Evolutionary conservation across 2,329 filamentous ascomycete species (phyloP), one percentile per base, ranked within the genome.

Genomic region (Metarhizium sp.): DNA sequence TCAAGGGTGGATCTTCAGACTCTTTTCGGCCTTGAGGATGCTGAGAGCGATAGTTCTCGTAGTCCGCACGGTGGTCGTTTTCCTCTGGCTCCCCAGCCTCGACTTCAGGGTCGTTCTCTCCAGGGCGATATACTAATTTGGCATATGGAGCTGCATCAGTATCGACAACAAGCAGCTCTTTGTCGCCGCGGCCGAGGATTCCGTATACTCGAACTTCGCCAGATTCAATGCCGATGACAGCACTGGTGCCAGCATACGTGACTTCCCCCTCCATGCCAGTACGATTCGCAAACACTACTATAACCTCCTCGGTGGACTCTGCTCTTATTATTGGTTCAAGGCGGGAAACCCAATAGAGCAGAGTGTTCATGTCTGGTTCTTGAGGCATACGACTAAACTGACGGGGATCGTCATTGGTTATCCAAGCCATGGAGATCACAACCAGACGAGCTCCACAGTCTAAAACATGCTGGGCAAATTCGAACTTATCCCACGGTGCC

Each of bases 381-480:
- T 76, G 66, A 0, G 80, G 80, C 59, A 59, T 72, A 32, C 61
- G 74, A 57, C 63, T 81, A 64, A 73, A 83, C 7, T 57, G 56
- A 18, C 63, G 74, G 1, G 69, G 75, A 62, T 75, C 78, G 58
- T 75, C 82, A 55, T 67, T 74, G 2, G 87, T 90, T 36, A 88
- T 73, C 88, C 88, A 92, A 0, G 89, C 87, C 88, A 92, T 92
- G 4, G 80, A 82, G 0, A 92, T 61, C 38, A 91, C 80, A 2
- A 89, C 82, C 0, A 92, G 59, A 14, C 83, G 81, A 0, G 85
- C 79, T 0, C 76, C 64, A 0, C 71, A 70, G 1, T 81, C 70
- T 0, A 90, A 66, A 6, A 85, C 72, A 47, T 88, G 82, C 29
- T 73, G 78, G 0, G 77, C 78, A 14, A 75, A 75, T 53, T 78